Evolutionary conservation across 495 filamentous ascomycete species (phyloP).

Genomic region (Tuber calosporum): DNA sequence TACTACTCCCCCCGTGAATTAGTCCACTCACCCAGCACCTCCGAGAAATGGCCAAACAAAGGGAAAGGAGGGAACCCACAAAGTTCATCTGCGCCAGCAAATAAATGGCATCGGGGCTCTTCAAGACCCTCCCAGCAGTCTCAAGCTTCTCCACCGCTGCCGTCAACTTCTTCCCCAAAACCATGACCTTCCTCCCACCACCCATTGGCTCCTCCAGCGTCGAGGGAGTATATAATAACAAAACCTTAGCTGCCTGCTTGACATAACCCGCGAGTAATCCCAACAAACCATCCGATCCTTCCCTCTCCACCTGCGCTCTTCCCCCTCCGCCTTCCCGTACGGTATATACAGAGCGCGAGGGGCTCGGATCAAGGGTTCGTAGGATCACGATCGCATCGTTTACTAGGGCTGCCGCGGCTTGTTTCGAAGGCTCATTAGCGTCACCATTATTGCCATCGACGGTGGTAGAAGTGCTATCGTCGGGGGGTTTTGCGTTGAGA

Average conservation of each 20-base stretch:
- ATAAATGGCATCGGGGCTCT: conserved; percentile 84
- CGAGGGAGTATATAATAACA: conserved; percentile 32
- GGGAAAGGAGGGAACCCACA: conserved; percentile 26
- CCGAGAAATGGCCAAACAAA: neutral
- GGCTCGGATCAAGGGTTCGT: conserved; percentile 33
- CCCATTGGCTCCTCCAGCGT: conserved; percentile 29
- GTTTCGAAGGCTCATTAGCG: conserved; percentile 6
- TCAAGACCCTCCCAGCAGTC: conserved; percentile 63
- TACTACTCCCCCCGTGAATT: conserved; percentile 45
- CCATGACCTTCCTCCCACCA: conserved; percentile 14
- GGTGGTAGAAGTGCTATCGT: neutral
- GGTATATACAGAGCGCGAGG: conserved; percentile 12
- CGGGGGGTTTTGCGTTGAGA: conserved; percentile 17
- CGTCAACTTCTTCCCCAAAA: conserved; percentile 34
- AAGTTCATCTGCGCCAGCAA: conserved; percentile 92
- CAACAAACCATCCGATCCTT: conserved; percentile 20
- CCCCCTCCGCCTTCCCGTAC: neutral
- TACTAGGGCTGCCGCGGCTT: conserved; percentile 23
- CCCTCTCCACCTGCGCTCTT: conserved; percentile 10
- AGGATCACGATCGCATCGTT: conserved; percentile 39
- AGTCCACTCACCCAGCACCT: conserved; percentile 8
- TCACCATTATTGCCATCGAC: neutral
- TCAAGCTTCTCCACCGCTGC: conserved; percentile 65
- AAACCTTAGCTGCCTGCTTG: conserved; percentile 13
- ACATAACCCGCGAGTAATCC: conserved; percentile 26